Base-by-base conservation (phyloP, 2,329 filamentous ascomycete species). In the Kalaharituber pfeilii region DNA sequence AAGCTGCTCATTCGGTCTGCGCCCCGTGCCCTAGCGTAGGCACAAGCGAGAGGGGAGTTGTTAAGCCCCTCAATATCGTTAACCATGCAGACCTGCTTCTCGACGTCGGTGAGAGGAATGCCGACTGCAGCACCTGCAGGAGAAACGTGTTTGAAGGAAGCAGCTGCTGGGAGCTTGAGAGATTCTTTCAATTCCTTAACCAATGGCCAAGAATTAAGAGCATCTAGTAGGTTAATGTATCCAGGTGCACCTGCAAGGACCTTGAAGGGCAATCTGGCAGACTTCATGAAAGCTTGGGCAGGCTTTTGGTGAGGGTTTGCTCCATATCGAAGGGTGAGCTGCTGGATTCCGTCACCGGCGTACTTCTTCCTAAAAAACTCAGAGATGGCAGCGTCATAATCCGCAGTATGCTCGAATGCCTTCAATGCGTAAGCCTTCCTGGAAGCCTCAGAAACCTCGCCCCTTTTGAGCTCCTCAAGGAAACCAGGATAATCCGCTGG, bases 1-100 rank as follows among this genome's bases (percentile, higher is more conserved):
- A 96, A 98, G 73, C 86, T 94, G 70, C 87, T 94, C 91, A 96
- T 96, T 64, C 91, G 85, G 72, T 98, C 91, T 50, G 91, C 88
- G 61, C 91, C 91, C 66, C 91, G 82, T 54, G 91, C 91, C 67
- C 91, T 85, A 56, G 91, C 89, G 66, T 98, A 98, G 36, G 91
- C 91, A 71, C 94, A 88, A 24, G 91, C 91, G 28, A 96, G 79
- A 44, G 75, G 76, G 7, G 89, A 96, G 49, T 77, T 78, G 70
- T 94, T 86, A 59, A 98, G 80, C 53, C 86, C 88, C 57, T 80
- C 78, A 64, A 98, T 93, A 67, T 95, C 91, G 66, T 94, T 86
- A 56, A 98, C 91, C 75, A 98, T 95, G 75, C 94, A 98, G 53
- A 95, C 91, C 73, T 94, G 93, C 70, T 85, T 82, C 77, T 98